Percentiles rank a stretch among this genome's conserved stretches.
Conservation (phyloP, 202 grass and related monocot species). For the Hordeum pubiflorum region DNA sequence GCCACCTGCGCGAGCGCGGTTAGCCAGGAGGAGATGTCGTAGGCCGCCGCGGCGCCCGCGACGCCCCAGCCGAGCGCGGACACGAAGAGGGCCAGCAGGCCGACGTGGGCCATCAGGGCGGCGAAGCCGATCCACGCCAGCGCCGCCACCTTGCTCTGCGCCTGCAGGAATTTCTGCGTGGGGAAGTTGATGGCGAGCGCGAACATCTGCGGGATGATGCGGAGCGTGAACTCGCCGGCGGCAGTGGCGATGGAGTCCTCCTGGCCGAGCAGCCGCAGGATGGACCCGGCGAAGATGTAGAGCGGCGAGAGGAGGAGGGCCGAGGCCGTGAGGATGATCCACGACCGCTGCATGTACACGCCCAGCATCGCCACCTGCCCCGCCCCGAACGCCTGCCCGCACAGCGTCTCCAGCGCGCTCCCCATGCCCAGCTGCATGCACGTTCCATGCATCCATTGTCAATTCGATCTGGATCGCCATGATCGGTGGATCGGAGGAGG, state of each 20-base stretch:
- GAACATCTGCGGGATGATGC: slow-evolving; percentile 77
- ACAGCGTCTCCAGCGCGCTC: slow-evolving; percentile 86
- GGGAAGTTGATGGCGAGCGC: slow-evolving; percentile 77
- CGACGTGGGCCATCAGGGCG: slow-evolving; percentile 45
- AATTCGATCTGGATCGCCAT: not conserved
- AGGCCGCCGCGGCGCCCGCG: slow-evolving; percentile 58
- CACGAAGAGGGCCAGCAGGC: slow-evolving; percentile 50
- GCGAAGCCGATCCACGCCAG: slow-evolving; percentile 59
- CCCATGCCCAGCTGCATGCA: slow-evolving; percentile 69
- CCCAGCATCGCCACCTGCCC: slow-evolving; percentile 72
- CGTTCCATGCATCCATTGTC: not conserved
- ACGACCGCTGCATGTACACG: slow-evolving; percentile 82
- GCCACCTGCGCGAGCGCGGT: slow-evolving; percentile 48
- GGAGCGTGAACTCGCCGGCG: slow-evolving; percentile 50
- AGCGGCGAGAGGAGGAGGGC: slow-evolving; percentile 54
- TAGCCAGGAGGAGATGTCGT: slow-evolving; percentile 48
- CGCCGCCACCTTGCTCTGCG: slow-evolving; percentile 73
- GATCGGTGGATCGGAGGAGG: not conserved
- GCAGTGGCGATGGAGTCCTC: slow-evolving; percentile 43
- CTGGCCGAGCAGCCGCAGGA: slow-evolving; percentile 67
- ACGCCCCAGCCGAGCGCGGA: slow-evolving; percentile 53
- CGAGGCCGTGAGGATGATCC: slow-evolving; percentile 66
- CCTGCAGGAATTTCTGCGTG: slow-evolving; percentile 81
- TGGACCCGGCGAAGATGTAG: slow-evolving; percentile 44
- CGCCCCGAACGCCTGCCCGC: slow-evolving; percentile 78